These are phyloP conservation scores for Russula sp. DNA, from an alignment of 768 basidiomycete genomes.

Conservation along the genomic window DNA sequence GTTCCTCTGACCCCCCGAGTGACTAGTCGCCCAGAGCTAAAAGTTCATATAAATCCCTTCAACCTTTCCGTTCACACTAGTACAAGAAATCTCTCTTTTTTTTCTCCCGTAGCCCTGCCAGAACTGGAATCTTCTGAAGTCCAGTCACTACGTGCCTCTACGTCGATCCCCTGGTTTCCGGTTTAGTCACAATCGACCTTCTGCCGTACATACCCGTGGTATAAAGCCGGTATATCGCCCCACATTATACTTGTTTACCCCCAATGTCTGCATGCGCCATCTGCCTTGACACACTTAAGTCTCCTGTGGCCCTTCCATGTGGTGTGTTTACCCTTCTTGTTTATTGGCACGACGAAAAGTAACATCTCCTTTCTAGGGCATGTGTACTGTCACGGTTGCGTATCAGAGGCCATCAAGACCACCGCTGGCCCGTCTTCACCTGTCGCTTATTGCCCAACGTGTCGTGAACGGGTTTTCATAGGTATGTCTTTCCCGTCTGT, in stretches of 20 bases:
- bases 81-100: background rate
- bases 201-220: conserved; percentile 4
- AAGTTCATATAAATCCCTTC: background rate
- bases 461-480: conserved; percentile 16
- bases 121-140: background rate
- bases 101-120: background rate
- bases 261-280: conserved; percentile 21
- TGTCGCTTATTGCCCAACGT: conserved; percentile 14
- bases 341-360: background rate
- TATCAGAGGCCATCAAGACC: conserved; percentile 1
- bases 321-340: conserved; percentile 5
- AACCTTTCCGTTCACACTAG: no score
- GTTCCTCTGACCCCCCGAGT: background rate
- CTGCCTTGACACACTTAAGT: conserved; percentile 19
- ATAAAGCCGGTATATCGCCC: background rate
- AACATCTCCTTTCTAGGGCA: background rate
- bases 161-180: background rate
- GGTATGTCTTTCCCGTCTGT: background rate
- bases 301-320: conserved; percentile 22
- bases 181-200: background rate
- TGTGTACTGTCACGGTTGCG: conserved; percentile 18
- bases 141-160: background rate
- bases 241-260: background rate
- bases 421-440: background rate
- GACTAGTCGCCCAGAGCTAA: background rate